phyloP scores from a whole-genome alignment of 257 asterid genomes.

The Solanum acaule region DNA sequence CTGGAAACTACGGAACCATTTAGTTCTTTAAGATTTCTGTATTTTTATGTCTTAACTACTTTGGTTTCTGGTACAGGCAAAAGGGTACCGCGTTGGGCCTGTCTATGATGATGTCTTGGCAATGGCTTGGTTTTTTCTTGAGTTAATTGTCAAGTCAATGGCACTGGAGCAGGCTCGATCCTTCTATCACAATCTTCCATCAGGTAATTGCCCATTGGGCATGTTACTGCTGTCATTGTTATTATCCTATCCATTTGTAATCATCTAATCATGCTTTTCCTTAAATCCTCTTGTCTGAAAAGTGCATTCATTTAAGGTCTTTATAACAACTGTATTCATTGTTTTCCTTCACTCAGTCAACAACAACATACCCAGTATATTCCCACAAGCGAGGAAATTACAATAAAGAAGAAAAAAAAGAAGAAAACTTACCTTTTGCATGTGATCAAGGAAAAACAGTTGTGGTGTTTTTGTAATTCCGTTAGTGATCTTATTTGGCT shows the following conservation, averaged over 20 bases:
- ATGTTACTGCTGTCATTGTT: constrained; percentile 2
- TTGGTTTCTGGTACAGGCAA: constrained; percentile 48
- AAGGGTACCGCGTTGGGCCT: constrained; percentile 99
- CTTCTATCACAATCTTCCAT: constrained; percentile 78
- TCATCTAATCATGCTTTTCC: not conserved
- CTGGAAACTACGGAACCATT: not conserved
- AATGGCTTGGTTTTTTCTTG: constrained; percentile 99
- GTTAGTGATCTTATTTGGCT: not conserved
- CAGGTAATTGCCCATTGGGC: constrained; percentile 42
- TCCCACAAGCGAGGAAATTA: not conserved
- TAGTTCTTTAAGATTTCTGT: not conserved
- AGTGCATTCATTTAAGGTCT: not conserved
- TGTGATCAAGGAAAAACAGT: not conserved
- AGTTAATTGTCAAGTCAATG: constrained; percentile 93
- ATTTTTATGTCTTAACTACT: not conserved
- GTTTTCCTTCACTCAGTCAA: not conserved
- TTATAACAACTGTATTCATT: not conserved
- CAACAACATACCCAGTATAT: not conserved
- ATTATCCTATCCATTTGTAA: not conserved
- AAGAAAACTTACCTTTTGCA: not conserved
- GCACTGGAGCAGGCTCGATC: constrained; percentile 93
- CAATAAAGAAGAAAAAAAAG: not conserved
- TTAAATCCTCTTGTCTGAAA: not conserved
- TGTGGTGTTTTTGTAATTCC: not conserved
- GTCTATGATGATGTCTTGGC: constrained; percentile 99